Evolutionary conservation across 345 rosid genomes (phyloP), one percentile per base, ranked within the genome.

Genomic region (Citrus cavaleriei): DNA sequence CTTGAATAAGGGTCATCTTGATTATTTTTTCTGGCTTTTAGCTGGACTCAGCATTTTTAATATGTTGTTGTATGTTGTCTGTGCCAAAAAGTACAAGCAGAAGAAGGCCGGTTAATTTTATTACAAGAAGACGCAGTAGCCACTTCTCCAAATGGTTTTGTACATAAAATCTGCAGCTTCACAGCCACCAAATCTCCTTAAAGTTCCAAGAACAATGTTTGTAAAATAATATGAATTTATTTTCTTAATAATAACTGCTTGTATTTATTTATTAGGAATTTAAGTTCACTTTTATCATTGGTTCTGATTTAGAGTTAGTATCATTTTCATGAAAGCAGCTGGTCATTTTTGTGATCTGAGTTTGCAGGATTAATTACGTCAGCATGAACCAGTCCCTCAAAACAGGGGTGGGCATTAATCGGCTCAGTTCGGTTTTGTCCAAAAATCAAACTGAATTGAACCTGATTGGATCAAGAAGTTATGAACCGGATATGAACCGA

Each of bases 21-120:
- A 96, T 83, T 94, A 92, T 76, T 94, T 87, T 84, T 96, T 96
- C 91, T 96, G 97, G 98, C 90, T 96, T 25, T 79, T 96, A 78
- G 98, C 94, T 49, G 94, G 88, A 34, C 92, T 96, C 55, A 89
- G 98, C 85, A 68, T 90, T 78, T 40, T 83, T 6, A 96, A 96
- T 87, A 32, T 64, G 68, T 63, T 82, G 75, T 74, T 88, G 40
- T 95, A 95, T 80, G 27, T 87, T 74, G 83, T 90, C 61, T 91
- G 93, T 61, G 93, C 98, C 35, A 78, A 60, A 40, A 92, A 55
- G 83, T 96, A 94, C 86, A 94, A 90, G 86, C 87, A 83, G 83
- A 96, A 95, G 91, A 92, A 83, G 73, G 86, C 86, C 69, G 72
- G 86, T 34, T 89, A 73, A 74, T 30, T 49, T 32, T 32, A 19